phyloP scores from a whole-genome alignment of 2,329 filamentous ascomycete genomes.

The Stachybotrys chartarum region DNA sequence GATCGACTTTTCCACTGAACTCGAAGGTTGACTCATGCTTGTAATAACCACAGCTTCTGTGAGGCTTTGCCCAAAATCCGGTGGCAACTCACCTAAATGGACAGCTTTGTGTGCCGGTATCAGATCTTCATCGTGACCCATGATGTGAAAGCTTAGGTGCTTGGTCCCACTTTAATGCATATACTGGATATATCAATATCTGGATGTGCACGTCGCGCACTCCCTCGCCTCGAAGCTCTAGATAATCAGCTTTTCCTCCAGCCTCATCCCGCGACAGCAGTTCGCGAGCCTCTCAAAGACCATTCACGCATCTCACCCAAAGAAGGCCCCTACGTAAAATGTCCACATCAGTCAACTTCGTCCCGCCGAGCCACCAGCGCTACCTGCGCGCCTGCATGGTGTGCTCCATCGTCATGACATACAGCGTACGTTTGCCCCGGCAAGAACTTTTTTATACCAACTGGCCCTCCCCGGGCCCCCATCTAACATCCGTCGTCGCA shows the following conservation, averaged over 20 bases:
- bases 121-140: not conserved
- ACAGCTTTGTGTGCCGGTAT: no score
- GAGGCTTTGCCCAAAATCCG: no score
- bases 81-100: no score
- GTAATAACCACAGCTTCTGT: no score
- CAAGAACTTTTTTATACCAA: not conserved
- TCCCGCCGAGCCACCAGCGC: slow-evolving; percentile 69
- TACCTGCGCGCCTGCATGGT: slow-evolving; percentile 97
- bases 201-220: not conserved
- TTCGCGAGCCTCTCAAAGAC: not conserved
- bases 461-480: slow-evolving; percentile 1
- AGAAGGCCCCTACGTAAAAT: slow-evolving; percentile 15
- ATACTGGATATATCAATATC: slow-evolving; percentile 7
- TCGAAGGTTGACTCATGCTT: slow-evolving; percentile 14
- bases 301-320: not conserved
- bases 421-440: slow-evolving; percentile 45
- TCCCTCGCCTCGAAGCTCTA: not conserved
- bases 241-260: not conserved
- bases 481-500: slow-evolving; percentile 23
- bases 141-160: not conserved
- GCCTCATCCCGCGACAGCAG: not conserved
- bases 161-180: not conserved
- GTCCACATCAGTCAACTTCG: slow-evolving; percentile 49
- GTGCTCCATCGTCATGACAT: slow-evolving; percentile 87
- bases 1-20: slow-evolving; percentile 14